These are phyloP conservation scores for Dryas octopetala DNA, from an alignment of 306 rosid genomes.

Conservation along the genomic window DNA sequence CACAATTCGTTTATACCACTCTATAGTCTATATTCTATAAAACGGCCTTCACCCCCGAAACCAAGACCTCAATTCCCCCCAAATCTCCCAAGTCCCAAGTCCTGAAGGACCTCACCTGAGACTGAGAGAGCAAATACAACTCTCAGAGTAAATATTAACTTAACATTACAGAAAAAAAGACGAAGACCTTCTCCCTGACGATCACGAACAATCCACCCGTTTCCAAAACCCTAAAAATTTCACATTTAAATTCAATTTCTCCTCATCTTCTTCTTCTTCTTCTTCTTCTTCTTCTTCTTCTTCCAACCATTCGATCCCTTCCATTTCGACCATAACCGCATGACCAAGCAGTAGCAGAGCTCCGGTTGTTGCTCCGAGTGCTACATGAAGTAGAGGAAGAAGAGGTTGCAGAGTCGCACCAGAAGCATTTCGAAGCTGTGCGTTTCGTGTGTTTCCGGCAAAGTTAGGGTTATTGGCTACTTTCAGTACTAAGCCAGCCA, in stretches of 20 bases:
- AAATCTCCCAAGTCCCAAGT: conserved; percentile 6
- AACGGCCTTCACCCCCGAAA: background rate
- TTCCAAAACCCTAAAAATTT: background rate
- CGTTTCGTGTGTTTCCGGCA: background rate
- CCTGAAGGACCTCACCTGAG: conserved; percentile 18
- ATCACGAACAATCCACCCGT: background rate
- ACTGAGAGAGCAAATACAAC: background rate
- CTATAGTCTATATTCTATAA: background rate
- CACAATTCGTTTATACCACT: no score
- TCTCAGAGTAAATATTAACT: conserved; percentile 14
- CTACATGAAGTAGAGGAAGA: background rate
- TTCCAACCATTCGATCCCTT: background rate
- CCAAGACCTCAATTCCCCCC: background rate
- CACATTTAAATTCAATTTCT: background rate
- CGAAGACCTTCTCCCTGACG: background rate
- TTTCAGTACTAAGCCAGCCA: conserved; percentile 24
- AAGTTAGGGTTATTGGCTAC: conserved; percentile 41
- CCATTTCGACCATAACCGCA: background rate
- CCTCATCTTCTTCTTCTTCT: background rate
- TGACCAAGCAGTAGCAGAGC: background rate
- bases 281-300: background rate
- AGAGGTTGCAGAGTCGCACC: background rate
- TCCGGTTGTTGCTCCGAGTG: conserved; percentile 1
- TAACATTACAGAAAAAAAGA: background rate
- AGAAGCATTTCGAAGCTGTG: background rate